A percentile compares a stretch with the other conserved stretches of the same genome.
These are phyloP conservation scores for Ilex paraguariensis DNA, from an alignment of 305 asterid species.

Conservation along the genomic window DNA sequence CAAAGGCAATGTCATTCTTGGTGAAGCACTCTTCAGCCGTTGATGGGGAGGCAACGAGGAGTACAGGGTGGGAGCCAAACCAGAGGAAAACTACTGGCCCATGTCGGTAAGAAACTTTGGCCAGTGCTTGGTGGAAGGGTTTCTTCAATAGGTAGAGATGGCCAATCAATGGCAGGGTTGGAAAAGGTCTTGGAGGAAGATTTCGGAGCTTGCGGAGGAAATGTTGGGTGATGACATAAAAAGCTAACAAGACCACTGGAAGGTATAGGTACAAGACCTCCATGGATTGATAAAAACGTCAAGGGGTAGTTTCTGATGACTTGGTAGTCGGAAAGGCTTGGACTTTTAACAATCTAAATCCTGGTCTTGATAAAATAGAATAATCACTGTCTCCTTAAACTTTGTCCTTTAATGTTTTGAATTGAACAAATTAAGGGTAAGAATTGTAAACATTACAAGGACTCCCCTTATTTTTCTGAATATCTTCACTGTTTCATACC, in stretches of 20 bases:
- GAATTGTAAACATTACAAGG: no score
- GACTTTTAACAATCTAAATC: no score
- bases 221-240: conserved; percentile 19
- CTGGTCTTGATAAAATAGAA: no score
- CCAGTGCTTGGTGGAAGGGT: conserved; percentile 26
- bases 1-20: conserved; percentile 29
- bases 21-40: conserved; percentile 26
- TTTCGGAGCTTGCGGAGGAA: conserved; percentile 23
- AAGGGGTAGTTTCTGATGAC: no score
- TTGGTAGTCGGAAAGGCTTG: no score
- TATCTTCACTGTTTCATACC: no score
- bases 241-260: conserved; percentile 17
- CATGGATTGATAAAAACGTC: conserved; percentile 7
- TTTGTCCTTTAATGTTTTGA: no score
- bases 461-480: no score
- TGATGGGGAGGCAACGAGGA: conserved; percentile 32
- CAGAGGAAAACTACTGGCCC: conserved; percentile 26
- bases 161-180: conserved; percentile 30
- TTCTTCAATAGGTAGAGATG: conserved; percentile 31
- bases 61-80: conserved; percentile 30
- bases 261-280: conserved; percentile 3
- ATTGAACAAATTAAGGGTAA: no score
- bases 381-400: no score
- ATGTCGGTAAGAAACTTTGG: conserved; percentile 19
- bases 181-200: conserved; percentile 32